These are phyloP conservation scores for Wallacemonas collosoma DNA, from an alignment of 208 protist genomes.

Conservation along the genomic window DNA sequence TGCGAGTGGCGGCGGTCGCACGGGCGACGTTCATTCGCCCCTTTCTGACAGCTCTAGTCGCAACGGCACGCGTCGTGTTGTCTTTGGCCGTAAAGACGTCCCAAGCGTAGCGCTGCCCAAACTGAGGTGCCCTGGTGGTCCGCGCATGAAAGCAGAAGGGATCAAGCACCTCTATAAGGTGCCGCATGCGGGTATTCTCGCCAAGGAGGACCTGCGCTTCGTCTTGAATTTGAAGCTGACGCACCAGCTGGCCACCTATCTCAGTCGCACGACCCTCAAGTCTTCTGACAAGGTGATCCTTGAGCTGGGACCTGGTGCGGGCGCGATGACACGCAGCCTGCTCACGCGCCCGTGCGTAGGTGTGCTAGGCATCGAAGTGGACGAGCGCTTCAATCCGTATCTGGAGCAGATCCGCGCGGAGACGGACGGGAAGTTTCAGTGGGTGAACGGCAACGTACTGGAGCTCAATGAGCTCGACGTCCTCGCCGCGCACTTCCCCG, in stretches of 20 bases:
- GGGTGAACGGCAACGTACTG: slow-evolving; percentile 85
- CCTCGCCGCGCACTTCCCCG: slow-evolving; percentile 49
- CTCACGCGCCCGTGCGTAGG: slow-evolving; percentile 82
- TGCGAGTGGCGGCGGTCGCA: neutral
- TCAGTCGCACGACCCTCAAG: slow-evolving; percentile 65
- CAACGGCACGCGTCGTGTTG: neutral
- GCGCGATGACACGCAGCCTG: slow-evolving; percentile 82
- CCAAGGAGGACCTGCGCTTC: slow-evolving; percentile 90
- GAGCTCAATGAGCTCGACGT: slow-evolving; percentile 74
- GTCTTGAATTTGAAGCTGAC: slow-evolving; percentile 90
- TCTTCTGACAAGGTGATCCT: slow-evolving; percentile 82
- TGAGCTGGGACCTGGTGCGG: slow-evolving; percentile 83
- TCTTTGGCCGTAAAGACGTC: slow-evolving; percentile 6
- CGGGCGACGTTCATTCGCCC: neutral
- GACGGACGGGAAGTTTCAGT: slow-evolving; percentile 87
- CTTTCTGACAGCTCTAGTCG: neutral
- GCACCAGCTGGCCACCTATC: slow-evolving; percentile 70
- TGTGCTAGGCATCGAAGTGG: slow-evolving; percentile 80
- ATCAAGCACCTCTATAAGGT: slow-evolving; percentile 90
- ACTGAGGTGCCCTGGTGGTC: slow-evolving; percentile 82
- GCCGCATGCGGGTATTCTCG: slow-evolving; percentile 77
- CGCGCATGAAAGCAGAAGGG: slow-evolving; percentile 73
- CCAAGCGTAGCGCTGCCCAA: slow-evolving; percentile 40
- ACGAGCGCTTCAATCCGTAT: slow-evolving; percentile 81
- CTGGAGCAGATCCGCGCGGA: slow-evolving; percentile 80